Conservation (phyloP, 257 asterid genomes). For the Sherardia arvensis region DNA sequence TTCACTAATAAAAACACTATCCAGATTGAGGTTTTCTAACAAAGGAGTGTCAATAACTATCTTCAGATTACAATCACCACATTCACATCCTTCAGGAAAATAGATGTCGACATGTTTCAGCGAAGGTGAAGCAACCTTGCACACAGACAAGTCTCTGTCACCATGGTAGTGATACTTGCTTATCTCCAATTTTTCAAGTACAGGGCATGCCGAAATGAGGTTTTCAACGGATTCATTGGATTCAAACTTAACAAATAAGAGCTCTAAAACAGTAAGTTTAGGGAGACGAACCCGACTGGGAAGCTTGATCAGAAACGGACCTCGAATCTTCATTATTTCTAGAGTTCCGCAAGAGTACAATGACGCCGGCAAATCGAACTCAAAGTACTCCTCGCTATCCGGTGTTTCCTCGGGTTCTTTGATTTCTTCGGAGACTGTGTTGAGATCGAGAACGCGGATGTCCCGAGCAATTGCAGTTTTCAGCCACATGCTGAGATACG, state of each 20-base stretch:
- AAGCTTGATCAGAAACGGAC: background rate
- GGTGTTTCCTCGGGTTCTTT: background rate
- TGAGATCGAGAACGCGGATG: background rate
- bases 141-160: background rate
- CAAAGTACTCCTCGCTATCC: background rate
- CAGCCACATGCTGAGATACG: background rate
- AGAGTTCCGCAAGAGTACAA: background rate
- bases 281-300: background rate
- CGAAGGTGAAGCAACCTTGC: background rate
- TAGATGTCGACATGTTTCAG: background rate
- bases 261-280: background rate
- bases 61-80: background rate
- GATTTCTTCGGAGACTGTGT: background rate
- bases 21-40: background rate
- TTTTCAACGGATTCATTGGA: background rate
- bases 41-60: constrained; percentile 1
- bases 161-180: background rate
- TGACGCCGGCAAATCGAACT: background rate
- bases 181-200: background rate
- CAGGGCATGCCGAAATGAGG: background rate
- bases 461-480: background rate
- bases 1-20: too few species aligned
- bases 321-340: background rate
- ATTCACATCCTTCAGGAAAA: background rate
- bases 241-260: background rate